Conservation (phyloP, 441 rosid genomes). For the Erodium texanum region DNA sequence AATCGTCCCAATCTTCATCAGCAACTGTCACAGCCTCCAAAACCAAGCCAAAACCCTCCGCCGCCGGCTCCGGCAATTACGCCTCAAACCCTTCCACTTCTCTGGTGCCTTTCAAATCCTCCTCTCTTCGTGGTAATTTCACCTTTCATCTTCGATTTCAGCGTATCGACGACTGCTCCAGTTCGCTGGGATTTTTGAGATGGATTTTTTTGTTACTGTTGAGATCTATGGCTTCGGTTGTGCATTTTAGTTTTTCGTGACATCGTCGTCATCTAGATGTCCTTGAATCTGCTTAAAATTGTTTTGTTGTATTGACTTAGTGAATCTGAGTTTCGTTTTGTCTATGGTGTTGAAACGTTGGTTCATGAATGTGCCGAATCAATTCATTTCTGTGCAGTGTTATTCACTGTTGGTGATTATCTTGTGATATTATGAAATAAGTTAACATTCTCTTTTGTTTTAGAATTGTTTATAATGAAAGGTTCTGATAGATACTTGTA, state of each 20-base stretch:
- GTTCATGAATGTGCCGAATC: not conserved
- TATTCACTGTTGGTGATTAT: not conserved
- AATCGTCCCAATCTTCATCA: not conserved
- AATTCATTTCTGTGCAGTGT: not conserved
- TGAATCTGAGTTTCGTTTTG: not conserved
- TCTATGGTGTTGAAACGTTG: not conserved
- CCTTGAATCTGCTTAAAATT: not conserved
- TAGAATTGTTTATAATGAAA: not conserved
- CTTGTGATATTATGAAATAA: not conserved
- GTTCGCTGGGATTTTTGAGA: not conserved
- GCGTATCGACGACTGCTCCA: not conserved
- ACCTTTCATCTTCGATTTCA: not conserved
- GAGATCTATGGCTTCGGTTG: not conserved
- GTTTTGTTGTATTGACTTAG: not conserved
- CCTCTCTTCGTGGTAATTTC: not conserved
- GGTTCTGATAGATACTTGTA: not conserved
- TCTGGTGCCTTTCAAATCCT: not conserved
- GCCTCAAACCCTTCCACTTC: not conserved
- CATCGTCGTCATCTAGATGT: not conserved
- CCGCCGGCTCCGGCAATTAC: not conserved
- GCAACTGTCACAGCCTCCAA: not conserved
- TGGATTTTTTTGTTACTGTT: not conserved
- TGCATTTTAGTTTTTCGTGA: not conserved
- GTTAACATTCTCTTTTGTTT: not conserved
- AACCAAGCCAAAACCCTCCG: not conserved